A percentile compares a stretch with the other conserved stretches of the same genome.
Conservation (phyloP, 2,329 filamentous ascomycete species). For the Cladosporium colombiae region DNA sequence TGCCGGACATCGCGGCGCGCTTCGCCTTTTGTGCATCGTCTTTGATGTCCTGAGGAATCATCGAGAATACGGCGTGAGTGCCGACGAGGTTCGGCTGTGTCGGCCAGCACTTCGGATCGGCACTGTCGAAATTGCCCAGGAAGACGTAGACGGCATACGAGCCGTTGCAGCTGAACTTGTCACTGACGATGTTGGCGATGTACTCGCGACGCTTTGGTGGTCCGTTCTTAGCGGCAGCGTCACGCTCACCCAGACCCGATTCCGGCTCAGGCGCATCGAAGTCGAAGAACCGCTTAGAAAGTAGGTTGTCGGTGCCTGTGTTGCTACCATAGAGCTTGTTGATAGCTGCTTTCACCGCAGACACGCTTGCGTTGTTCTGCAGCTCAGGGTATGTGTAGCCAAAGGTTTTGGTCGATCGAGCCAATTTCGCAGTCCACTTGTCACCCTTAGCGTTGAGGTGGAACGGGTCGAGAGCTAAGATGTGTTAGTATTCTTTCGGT, state of each 20-base stretch:
- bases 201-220: slow-evolving; percentile 59
- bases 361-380: slow-evolving; percentile 40
- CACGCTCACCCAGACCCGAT: neutral
- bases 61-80: slow-evolving; percentile 54
- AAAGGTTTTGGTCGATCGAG: slow-evolving; percentile 62
- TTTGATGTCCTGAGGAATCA: slow-evolving; percentile 24
- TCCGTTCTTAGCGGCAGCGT: neutral
- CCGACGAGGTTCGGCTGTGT: slow-evolving; percentile 60
- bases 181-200: slow-evolving; percentile 65
- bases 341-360: slow-evolving; percentile 54
- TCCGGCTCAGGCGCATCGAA: neutral
- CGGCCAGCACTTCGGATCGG: slow-evolving; percentile 53
- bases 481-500: slow-evolving; percentile 7
- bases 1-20: slow-evolving; percentile 7
- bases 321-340: slow-evolving; percentile 61
- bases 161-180: slow-evolving; percentile 60
- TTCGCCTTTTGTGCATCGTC: slow-evolving; percentile 17
- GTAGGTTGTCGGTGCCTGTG: slow-evolving; percentile 7
- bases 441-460: slow-evolving; percentile 57
- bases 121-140: slow-evolving; percentile 54
- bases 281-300: slow-evolving; percentile 18
- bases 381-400: slow-evolving; percentile 76
- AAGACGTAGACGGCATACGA: slow-evolving; percentile 71
- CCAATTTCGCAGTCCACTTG: slow-evolving; percentile 68
- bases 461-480: slow-evolving; percentile 64